A percentile compares a stretch with the other conserved stretches of the same genome.
These are phyloP conservation scores for Gillenia trifoliata DNA, from an alignment of 306 rosid genomes.

Conservation along the genomic window DNA sequence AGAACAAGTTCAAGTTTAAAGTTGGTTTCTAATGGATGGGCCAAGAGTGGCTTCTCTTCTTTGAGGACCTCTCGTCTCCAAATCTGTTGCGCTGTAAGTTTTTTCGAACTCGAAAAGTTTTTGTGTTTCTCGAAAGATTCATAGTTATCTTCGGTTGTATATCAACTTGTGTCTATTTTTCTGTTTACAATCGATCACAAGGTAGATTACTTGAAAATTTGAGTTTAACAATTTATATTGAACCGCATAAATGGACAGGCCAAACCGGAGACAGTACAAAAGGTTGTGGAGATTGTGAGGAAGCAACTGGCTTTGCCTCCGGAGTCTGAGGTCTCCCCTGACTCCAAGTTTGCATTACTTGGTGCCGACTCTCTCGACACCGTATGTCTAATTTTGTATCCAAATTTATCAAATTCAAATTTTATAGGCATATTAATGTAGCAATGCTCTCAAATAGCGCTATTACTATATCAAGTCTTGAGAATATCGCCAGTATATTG, in stretches of 20 bases:
- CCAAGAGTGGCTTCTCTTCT: slow-evolving; percentile 33
- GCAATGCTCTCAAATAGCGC: no score
- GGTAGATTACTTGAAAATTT: background rate
- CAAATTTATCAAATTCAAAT: background rate
- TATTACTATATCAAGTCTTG: no score
- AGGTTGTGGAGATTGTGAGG: slow-evolving; percentile 41
- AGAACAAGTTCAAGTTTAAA: slow-evolving; percentile 23
- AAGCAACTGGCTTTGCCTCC: slow-evolving; percentile 41
- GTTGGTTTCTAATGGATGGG: slow-evolving; percentile 32
- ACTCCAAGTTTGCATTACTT: slow-evolving; percentile 34
- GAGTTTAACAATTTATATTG: background rate
- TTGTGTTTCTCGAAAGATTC: background rate
- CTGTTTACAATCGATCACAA: no score
- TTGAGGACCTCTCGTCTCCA: slow-evolving; percentile 40
- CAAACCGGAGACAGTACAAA: slow-evolving; percentile 36
- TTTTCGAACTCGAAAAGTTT: background rate
- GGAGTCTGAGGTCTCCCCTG: slow-evolving; percentile 33
- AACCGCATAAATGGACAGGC: slow-evolving; percentile 18
- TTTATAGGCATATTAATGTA: no score
- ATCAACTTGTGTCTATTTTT: no score
- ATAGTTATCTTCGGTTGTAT: background rate
- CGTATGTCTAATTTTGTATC: background rate
- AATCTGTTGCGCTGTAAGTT: slow-evolving; percentile 49
- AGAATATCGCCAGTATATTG: no score
- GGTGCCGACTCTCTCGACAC: slow-evolving; percentile 52